Evolutionary conservation across 2,329 filamentous ascomycete species (phyloP).

Genomic region (Cercospora sp.): DNA sequence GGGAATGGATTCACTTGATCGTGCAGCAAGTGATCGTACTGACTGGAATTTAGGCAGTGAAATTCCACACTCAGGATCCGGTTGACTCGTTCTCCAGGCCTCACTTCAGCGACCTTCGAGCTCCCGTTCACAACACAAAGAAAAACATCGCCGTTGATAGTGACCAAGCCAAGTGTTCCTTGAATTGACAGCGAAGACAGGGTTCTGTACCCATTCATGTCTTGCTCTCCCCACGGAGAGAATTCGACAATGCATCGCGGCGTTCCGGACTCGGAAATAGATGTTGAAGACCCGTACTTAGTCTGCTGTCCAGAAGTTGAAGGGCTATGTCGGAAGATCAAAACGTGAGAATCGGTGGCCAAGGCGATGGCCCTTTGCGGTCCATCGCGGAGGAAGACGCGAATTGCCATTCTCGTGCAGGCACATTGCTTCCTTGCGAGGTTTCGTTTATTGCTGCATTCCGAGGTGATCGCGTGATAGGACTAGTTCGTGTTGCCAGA

Average conservation of each 20-base stretch:
- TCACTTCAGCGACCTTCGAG: slow-evolving; percentile 73
- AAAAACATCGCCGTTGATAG: slow-evolving; percentile 81
- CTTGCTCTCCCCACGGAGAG: slow-evolving; percentile 60
- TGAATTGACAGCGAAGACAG: slow-evolving; percentile 73
- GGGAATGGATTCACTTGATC: slow-evolving; percentile 59
- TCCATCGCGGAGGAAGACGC: slow-evolving; percentile 81
- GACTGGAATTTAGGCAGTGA: slow-evolving; percentile 80
- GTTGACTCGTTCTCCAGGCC: slow-evolving; percentile 86
- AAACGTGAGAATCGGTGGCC: slow-evolving; percentile 72
- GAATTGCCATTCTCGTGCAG: slow-evolving; percentile 58
- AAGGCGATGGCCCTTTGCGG: slow-evolving; percentile 86
- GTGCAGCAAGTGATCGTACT: slow-evolving; percentile 75
- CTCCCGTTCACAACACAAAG: slow-evolving; percentile 84
- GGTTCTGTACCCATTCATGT: slow-evolving; percentile 74
- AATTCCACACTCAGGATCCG: slow-evolving; percentile 86
- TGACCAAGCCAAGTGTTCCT: slow-evolving; percentile 85
- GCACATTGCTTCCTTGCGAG: slow-evolving; percentile 18
- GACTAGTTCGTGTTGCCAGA: neutral
- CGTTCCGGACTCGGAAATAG: slow-evolving; percentile 42
- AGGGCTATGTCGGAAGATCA: slow-evolving; percentile 79
- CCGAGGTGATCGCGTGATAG: neutral
- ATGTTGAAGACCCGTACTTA: slow-evolving; percentile 51
- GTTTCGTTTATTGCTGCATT: slow-evolving; percentile 13
- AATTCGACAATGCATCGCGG: slow-evolving; percentile 88
- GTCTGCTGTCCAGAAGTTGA: slow-evolving; percentile 57